Evolutionary conservation across 2,329 filamentous ascomycete genomes (phyloP), one percentile per base, ranked within the genome.

Genomic region (Aspergillus sp.): DNA sequence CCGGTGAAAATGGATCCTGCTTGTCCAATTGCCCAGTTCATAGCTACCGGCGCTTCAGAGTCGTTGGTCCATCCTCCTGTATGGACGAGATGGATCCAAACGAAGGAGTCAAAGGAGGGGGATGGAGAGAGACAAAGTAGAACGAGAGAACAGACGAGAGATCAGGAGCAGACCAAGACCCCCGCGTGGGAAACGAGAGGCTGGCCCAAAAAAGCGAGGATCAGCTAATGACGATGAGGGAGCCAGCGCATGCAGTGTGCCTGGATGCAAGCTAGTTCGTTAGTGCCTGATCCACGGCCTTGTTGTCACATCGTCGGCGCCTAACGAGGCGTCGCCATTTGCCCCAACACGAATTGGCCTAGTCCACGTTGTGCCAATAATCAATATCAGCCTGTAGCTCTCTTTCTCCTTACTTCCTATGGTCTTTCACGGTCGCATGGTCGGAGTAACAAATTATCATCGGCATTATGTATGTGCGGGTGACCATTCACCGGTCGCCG

Each of bases 1-100:
- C 70, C 71, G 65, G 68, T 73, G 66, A 77, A 72, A 62, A 71
- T 64, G 66, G 74, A 75, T 62, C 71, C 74, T 67, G 72, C 75
- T 71, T 73, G 74, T 67, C 75, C 71, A 57, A 73, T 67, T 70
- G 66, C 70, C 63, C 68, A 67, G 64, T 66, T 70, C 67, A 73
- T 75, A 54, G 71, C 73, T 71, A 63, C 72, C 70, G 69, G 69
- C 69, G 72, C 72, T 68, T 65, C 52, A 60, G 55, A 58, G 54
- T 61, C 58, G 56, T 62, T 63, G 67, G 62, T 67, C 70, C 71
- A 73, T 74, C 59, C 61, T 67, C 66, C 65, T 26, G 52, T 55
- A 61, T 42, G 36, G 49, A 56, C 54, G 49, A 53, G 26, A 51
- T 39, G 53, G 45, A 47, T 22, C 45, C 45, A 53, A 54, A 58